Evolutionary conservation across 1,284 basidiomycete species (phyloP).

Genomic region (Phaffia rhodozyma): DNA sequence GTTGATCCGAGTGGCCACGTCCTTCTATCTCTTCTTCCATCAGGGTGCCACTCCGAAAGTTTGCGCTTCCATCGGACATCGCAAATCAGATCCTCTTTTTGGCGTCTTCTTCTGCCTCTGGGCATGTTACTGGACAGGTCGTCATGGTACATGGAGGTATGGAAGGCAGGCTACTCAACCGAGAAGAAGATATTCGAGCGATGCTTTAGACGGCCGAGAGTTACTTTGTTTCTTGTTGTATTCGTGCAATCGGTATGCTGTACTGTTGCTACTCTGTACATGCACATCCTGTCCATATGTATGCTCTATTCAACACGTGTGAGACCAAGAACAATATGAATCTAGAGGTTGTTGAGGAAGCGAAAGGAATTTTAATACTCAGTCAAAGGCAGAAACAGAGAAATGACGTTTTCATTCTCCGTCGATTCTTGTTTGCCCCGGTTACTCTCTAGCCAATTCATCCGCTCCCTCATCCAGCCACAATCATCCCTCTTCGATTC

Average conservation of each 20-base stretch:
- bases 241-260: too few species aligned
- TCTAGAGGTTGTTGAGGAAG: not conserved
- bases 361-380: not conserved
- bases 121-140: slow-evolving; percentile 57
- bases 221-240: too few species aligned
- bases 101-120: slow-evolving; percentile 50
- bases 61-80: slow-evolving; percentile 51
- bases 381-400: too few species aligned
- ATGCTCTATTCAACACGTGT: too few species aligned
- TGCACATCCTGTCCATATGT: too few species aligned
- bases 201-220: too few species aligned
- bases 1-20: not conserved
- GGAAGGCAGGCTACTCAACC: slow-evolving; percentile 44
- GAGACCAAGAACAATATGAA: too few species aligned
- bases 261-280: too few species aligned
- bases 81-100: slow-evolving; percentile 54
- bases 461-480: not conserved
- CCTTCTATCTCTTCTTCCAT: not conserved
- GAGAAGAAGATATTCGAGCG: not conserved
- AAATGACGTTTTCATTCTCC: not conserved
- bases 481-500: not conserved
- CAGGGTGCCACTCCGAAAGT: slow-evolving; percentile 58
- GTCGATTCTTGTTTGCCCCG: not conserved
- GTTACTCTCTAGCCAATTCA: not conserved
- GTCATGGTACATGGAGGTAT: slow-evolving; percentile 63